Evolutionary conservation across 2,329 filamentous ascomycete species (phyloP).

Genomic region (Fusarium sp.): DNA sequence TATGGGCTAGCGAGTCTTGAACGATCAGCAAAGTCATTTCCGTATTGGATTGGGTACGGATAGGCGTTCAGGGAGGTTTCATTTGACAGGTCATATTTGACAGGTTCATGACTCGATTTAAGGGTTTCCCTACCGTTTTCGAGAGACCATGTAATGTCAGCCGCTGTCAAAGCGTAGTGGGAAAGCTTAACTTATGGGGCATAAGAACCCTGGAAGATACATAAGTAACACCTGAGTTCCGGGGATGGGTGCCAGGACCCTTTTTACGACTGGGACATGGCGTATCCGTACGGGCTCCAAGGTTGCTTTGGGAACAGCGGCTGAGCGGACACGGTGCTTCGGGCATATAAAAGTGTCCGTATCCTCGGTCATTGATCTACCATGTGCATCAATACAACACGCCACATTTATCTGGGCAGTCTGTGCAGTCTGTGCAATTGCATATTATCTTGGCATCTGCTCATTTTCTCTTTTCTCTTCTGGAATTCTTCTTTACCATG

Average conservation of each 20-base stretch:
- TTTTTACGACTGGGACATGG: no score
- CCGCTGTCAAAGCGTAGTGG: background rate
- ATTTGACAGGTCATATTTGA: background rate
- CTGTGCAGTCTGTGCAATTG: background rate
- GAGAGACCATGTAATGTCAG: background rate
- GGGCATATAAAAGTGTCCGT: background rate
- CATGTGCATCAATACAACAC: background rate
- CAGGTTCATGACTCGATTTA: background rate
- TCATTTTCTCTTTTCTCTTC: no score
- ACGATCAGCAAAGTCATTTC: background rate
- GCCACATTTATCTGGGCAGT: background rate
- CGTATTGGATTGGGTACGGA: no score
- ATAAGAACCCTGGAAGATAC: no score
- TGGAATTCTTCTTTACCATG: background rate
- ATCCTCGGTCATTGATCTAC: background rate
- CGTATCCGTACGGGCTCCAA: no score
- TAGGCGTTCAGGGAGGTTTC: accelerated
- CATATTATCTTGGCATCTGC: background rate
- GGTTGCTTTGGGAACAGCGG: background rate
- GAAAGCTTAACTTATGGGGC: background rate
- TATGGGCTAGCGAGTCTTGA: background rate
- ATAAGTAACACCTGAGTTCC: no score
- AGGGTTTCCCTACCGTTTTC: background rate
- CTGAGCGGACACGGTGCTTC: accelerated
- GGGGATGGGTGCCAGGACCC: no score